Conservation (phyloP, 805 yeast genomes). For the Cyberlindnera lachancei region DNA sequence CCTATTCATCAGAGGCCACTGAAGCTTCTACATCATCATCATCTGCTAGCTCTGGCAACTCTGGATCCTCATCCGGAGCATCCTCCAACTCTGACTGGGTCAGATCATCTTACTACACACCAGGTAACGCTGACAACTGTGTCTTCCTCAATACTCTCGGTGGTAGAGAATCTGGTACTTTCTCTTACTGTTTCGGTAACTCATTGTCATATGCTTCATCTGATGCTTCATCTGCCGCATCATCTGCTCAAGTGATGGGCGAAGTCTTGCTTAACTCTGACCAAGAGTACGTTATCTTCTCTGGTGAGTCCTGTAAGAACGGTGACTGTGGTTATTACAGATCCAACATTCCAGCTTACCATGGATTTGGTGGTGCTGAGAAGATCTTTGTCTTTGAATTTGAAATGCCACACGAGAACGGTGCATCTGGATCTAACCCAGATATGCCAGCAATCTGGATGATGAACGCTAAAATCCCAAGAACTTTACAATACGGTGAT, state of each 20-base stretch:
- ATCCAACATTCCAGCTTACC: constrained; percentile 82
- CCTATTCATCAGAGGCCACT: constrained; percentile 15
- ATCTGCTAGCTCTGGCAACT: constrained; percentile 24
- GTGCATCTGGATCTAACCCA: constrained; percentile 46
- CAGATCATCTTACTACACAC: constrained; percentile 67
- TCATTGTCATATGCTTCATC: constrained; percentile 79
- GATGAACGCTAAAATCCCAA: constrained; percentile 91
- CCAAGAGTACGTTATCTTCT: constrained; percentile 75
- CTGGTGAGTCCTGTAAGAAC: constrained; percentile 54
- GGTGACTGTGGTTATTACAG: constrained; percentile 80
- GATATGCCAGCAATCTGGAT: constrained; percentile 99
- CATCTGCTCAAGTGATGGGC: constrained; percentile 57
- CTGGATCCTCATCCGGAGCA: constrained; percentile 26
- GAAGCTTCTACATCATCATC: constrained; percentile 25
- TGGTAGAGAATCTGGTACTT: constrained; percentile 84
- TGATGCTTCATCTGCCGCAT: constrained; percentile 70
- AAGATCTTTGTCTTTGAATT: constrained; percentile 93
- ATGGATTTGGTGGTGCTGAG: constrained; percentile 79
- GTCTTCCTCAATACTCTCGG: constrained; percentile 86
- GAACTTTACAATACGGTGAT: constrained; percentile 90
- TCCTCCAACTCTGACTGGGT: constrained; percentile 51
- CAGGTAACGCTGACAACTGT: constrained; percentile 65
- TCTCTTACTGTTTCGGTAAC: constrained; percentile 84
- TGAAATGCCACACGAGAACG: constrained; percentile 71
- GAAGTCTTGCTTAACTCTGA: constrained; percentile 67